Evolutionary conservation across 768 basidiomycete species (phyloP).

Genomic region (Grammothele lineata): DNA sequence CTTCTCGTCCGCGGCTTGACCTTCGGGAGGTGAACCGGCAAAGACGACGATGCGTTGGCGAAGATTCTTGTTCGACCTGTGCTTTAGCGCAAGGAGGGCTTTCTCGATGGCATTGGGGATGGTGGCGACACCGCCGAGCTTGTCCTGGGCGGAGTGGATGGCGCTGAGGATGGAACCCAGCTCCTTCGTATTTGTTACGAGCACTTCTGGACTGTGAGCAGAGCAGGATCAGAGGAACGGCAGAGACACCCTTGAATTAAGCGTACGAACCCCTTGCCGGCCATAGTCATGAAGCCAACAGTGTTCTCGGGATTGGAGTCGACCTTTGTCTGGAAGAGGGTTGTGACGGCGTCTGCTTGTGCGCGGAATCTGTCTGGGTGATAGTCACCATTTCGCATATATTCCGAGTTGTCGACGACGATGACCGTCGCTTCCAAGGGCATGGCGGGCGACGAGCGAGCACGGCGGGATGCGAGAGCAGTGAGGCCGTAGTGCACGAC

Average conservation of each 20-base stretch:
- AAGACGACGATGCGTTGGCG: constrained; percentile 95
- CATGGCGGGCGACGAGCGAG: constrained; percentile 47
- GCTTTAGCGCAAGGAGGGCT: constrained; percentile 94
- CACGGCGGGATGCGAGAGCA: neutral
- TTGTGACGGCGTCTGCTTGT: constrained; percentile 87
- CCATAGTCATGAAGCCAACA: constrained; percentile 98
- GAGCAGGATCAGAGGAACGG: neutral
- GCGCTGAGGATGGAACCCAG: constrained; percentile 86
- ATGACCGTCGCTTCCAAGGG: constrained; percentile 98
- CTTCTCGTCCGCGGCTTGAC: constrained; percentile 67
- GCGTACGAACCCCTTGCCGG: constrained; percentile 77
- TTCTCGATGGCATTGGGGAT: constrained; percentile 89
- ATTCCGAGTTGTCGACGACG: constrained; percentile 96
- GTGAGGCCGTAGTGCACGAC: constrained; percentile 5
- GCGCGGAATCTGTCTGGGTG: constrained; percentile 83
- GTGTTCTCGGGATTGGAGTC: constrained; percentile 97
- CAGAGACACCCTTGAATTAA: neutral
- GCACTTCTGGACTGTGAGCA: constrained; percentile 76
- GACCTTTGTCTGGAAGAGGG: constrained; percentile 89
- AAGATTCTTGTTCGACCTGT: constrained; percentile 97
- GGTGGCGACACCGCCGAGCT: constrained; percentile 79
- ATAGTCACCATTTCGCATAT: constrained; percentile 95
- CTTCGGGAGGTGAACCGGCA: constrained; percentile 83
- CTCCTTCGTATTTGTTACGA: constrained; percentile 95
- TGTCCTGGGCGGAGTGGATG: constrained; percentile 63